Evolutionary conservation across 2,329 filamentous ascomycete species (phyloP).

Genomic region (Hypomyces perniciosus): DNA sequence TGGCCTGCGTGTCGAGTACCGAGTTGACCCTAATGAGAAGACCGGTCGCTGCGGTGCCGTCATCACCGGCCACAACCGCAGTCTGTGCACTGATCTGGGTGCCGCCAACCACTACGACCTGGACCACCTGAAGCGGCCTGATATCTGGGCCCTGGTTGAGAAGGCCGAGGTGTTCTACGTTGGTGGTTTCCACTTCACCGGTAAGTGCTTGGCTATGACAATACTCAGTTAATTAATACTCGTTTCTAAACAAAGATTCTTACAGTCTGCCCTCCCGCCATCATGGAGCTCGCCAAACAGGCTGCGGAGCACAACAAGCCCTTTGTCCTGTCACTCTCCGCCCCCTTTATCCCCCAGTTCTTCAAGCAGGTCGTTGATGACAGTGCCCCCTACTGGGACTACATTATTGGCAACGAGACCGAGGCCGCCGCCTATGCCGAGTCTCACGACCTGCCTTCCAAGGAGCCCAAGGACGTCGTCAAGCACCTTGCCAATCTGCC

Average conservation of each 20-base stretch:
- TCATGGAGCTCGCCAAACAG: conserved; percentile 84
- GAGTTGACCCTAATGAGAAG: conserved; percentile 73
- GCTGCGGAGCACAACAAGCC: conserved; percentile 84
- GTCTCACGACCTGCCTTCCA: conserved; percentile 67
- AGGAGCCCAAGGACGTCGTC: conserved; percentile 78
- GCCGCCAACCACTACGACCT: conserved; percentile 97
- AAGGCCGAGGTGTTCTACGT: conserved; percentile 86
- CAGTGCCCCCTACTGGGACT: conserved; percentile 87
- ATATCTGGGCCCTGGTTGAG: conserved; percentile 90
- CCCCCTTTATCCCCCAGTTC: conserved; percentile 93
- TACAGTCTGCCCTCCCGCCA: conserved; percentile 77
- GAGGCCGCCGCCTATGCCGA: conserved; percentile 86
- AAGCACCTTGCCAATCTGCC: conserved; percentile 79
- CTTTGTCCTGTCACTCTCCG: conserved; percentile 86
- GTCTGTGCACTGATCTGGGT: conserved; percentile 88
- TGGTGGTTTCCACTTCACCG: conserved; percentile 92
- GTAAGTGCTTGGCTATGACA: conserved; percentile 23
- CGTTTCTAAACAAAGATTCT: background rate
- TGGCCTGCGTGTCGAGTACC: conserved; percentile 91
- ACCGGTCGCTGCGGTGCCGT: conserved; percentile 94
- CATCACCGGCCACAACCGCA: conserved; percentile 94
- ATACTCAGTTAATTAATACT: background rate
- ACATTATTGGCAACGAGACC: conserved; percentile 93
- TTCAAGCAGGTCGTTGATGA: conserved; percentile 94
- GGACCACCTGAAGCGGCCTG: conserved; percentile 82